Percentiles rank a stretch among this genome's conserved stretches.
These are phyloP conservation scores for Tetradesmus lagerheimii DNA, from an alignment of 139 green algal genomes.

Conservation along the genomic window DNA sequence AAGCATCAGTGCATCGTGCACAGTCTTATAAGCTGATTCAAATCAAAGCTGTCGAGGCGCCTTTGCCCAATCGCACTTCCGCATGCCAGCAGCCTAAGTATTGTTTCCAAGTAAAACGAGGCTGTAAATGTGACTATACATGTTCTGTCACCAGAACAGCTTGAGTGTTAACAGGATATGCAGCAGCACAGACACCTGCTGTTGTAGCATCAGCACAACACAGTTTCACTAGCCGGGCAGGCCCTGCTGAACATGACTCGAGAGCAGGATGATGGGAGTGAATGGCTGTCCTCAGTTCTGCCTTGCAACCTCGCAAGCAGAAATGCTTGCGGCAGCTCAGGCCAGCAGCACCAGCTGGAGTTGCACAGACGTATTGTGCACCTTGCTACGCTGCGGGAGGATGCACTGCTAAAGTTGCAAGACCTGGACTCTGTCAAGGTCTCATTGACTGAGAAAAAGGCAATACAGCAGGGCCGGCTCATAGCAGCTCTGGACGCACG, in stretches of 20 bases:
- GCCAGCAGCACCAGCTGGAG: conserved; percentile 4
- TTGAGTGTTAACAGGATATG: neutral
- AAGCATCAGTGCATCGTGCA: no score
- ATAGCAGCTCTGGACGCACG: conserved; percentile 42
- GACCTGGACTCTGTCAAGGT: conserved; percentile 30
- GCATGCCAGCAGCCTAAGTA: neutral
- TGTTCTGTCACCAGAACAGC: no score
- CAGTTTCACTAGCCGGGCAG: neutral
- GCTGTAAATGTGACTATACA: no score
- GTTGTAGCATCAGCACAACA: conserved; percentile 1
- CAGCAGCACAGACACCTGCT: neutral
- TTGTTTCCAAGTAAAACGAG: no score
- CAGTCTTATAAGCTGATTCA: neutral
- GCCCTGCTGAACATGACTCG: neutral
- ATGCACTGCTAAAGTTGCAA: conserved; percentile 2
- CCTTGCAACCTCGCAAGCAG: neutral
- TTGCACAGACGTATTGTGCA: conserved; percentile 29
- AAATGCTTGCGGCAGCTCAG: neutral
- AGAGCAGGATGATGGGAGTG: neutral
- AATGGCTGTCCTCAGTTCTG: conserved; percentile 14
- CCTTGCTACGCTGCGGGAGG: conserved; percentile 9
- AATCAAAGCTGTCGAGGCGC: neutral
- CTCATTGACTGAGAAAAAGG: conserved; percentile 25
- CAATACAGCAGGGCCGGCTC: conserved; percentile 21
- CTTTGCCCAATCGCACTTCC: neutral